These are phyloP conservation scores for Beauveria scarabaeidicola DNA, from an alignment of 2,329 filamentous ascomycete genomes.

Conservation along the genomic window DNA sequence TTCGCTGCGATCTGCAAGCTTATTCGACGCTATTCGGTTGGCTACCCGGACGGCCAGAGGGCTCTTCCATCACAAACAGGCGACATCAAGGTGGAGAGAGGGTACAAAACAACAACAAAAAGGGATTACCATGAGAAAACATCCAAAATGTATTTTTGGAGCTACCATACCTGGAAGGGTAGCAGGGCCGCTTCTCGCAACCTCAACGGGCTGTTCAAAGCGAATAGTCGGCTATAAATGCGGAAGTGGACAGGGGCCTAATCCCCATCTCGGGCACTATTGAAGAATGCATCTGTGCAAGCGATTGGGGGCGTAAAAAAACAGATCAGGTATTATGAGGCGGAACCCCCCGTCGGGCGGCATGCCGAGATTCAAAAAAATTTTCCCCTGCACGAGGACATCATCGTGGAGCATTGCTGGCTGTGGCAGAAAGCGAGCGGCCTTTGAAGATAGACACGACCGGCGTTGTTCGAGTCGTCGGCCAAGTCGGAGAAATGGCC, in stretches of 20 bases:
- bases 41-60: background rate
- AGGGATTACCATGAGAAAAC: background rate
- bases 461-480: background rate
- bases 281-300: background rate
- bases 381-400: background rate
- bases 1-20: constrained; percentile 1
- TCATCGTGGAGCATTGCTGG: background rate
- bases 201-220: background rate
- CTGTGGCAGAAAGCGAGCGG: background rate
- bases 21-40: background rate
- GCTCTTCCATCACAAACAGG: background rate
- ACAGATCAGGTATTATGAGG: background rate
- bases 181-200: background rate
- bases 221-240: background rate
- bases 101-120: background rate
- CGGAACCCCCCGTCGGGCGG: background rate
- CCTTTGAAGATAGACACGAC: background rate
- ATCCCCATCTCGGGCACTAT: background rate
- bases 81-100: background rate
- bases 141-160: background rate
- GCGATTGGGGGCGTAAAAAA: background rate
- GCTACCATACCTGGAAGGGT: background rate
- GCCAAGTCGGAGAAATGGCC: constrained; percentile 2
- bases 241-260: background rate
- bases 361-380: background rate